phyloP scores from a whole-genome alignment of 2,329 filamentous ascomycete genomes.

The Monosporascus sp. region DNA sequence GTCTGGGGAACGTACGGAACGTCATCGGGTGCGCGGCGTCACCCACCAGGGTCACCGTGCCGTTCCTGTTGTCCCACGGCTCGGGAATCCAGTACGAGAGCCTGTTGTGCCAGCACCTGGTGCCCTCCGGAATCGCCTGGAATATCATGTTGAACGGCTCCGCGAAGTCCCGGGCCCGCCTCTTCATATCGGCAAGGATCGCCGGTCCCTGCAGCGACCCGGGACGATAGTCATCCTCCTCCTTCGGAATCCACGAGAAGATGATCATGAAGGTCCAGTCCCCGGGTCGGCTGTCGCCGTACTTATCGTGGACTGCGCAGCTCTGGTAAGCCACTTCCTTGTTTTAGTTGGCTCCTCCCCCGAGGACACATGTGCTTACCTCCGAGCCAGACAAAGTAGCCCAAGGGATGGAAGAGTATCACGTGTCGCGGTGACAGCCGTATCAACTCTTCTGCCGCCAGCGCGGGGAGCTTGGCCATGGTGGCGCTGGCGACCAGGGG shows the following conservation, averaged over 20 bases:
- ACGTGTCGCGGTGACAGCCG: neutral
- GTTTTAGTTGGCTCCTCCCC: neutral
- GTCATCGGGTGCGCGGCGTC: neutral
- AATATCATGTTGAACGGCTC: neutral
- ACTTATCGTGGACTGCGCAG: neutral
- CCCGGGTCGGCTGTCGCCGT: neutral
- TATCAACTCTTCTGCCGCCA: neutral
- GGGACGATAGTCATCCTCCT: neutral
- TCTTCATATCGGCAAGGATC: neutral
- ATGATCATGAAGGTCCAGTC: neutral
- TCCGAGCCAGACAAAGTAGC: neutral
- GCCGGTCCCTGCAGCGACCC: neutral
- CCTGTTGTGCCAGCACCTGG: neutral
- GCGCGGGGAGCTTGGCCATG: neutral
- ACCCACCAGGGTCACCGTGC: neutral
- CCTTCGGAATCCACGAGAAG: neutral
- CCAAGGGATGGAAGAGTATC: neutral
- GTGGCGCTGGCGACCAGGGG: neutral
- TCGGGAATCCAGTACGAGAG: neutral
- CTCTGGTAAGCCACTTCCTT: neutral
- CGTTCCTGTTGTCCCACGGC: neutral
- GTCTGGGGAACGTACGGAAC: neutral
- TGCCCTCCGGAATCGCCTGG: neutral
- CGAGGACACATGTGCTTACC: neutral
- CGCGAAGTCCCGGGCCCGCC: neutral